Percentiles rank a stretch among this genome's conserved stretches.
These are phyloP conservation scores for Plantago elongata DNA, from an alignment of 257 asterid species.

Conservation along the genomic window DNA sequence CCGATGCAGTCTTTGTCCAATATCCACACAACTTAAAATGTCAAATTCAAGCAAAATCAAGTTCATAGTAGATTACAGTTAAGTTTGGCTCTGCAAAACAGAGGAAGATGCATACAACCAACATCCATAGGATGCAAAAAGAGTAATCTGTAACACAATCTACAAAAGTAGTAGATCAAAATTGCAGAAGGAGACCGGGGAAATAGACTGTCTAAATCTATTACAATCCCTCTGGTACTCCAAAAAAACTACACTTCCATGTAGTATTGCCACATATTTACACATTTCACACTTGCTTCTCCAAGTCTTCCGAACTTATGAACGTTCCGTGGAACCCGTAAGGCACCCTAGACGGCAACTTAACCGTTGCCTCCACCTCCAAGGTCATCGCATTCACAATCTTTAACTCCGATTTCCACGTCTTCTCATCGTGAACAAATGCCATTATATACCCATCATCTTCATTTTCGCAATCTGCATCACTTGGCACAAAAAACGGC, in stretches of 20 bases:
- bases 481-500: slow-evolving; percentile 33
- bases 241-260: not conserved
- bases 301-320: slow-evolving; percentile 29
- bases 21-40: too few relatives aligned
- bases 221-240: slow-evolving; percentile 16
- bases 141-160: not conserved
- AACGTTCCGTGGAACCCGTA: slow-evolving; percentile 50
- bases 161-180: not conserved
- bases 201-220: not conserved
- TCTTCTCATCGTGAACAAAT: slow-evolving; percentile 39
- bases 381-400: slow-evolving; percentile 31
- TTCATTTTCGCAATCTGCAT: slow-evolving; percentile 14
- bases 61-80: too few relatives aligned
- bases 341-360: slow-evolving; percentile 40
- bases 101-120: too few relatives aligned
- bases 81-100: too few relatives aligned
- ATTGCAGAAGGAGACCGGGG: slow-evolving; percentile 15
- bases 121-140: too few relatives aligned
- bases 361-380: slow-evolving; percentile 23
- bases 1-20: too few relatives aligned
- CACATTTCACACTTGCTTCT: slow-evolving; percentile 22
- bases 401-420: slow-evolving; percentile 35
- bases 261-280: not conserved
- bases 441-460: slow-evolving; percentile 38
- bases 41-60: too few relatives aligned